Evolutionary conservation across 2,329 filamentous ascomycete species (phyloP), one percentile per base, ranked within the genome.

Genomic region (Fusarium musae): DNA sequence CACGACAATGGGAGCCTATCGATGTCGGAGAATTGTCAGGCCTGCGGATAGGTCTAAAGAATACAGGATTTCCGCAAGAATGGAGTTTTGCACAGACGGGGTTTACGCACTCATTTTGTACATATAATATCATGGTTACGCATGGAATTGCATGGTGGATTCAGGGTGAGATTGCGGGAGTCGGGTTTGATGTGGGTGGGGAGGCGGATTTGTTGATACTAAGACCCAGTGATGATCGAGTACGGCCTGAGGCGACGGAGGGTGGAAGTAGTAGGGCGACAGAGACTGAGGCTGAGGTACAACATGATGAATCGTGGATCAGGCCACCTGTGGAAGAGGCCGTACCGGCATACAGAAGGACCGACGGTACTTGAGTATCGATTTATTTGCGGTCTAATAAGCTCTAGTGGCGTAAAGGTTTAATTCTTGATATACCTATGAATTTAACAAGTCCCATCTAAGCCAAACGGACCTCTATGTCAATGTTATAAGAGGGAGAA

Each of bases 331-430:
- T 11, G 1, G 19, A 30, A 16, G 46, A 49, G 13, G 28, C 9
- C 16, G 19, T 1, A 16, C 28, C 13, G 9, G 26, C 28, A n/a
- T 30, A n/a, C 13, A 11, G 26, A 30, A 5, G 3, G 0, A 9
- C 10, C 3, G 46, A 12, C 2, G 9, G 28, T 6, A 16, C 4
- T 49, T 30, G 13, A 10, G 13, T 16, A 4, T 15, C 10, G 17
- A 26, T 19, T 44, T 5, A 19, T 13, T 44, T 26, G 3, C 16
- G 12, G 17, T 7, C 26, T 28, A 21, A 9, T 5, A 21, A 46
- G 10, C 21, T 28, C 11, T 21, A 28, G 4, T 46, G 4, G 3
- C 19, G 13, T 13, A 28, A 10, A 28, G 8, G 4, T 47, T 17
- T 47, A 28, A 5, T 15, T 15, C 5, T 21, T 28, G 11, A 15